Percentiles rank a stretch among this genome's conserved stretches.
phyloP scores from a whole-genome alignment of 768 basidiomycete species.

The Auriscalpium orientale region DNA sequence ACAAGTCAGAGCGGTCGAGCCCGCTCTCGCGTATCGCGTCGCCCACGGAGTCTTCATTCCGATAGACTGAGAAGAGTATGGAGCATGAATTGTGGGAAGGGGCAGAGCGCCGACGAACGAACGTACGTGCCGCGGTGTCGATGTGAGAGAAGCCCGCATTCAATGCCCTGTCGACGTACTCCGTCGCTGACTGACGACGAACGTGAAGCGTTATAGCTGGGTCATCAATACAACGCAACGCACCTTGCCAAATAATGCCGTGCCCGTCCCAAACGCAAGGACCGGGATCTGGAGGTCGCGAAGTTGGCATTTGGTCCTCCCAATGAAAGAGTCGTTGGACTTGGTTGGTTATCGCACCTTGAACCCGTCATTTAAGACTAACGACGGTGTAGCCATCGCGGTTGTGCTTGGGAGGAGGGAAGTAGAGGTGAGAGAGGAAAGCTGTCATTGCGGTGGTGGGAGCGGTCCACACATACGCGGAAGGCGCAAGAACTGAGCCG shows the following conservation, averaged over 20 bases:
- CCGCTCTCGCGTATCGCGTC: not conserved
- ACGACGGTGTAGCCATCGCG: too few relatives aligned
- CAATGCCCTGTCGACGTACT: not conserved
- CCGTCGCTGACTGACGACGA: not conserved
- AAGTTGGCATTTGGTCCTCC: too few relatives aligned
- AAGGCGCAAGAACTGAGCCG: too few relatives aligned
- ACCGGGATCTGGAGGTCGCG: constrained; percentile 3
- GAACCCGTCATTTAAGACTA: too few relatives aligned
- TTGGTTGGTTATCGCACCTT: too few relatives aligned
- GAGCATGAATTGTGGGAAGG: not conserved
- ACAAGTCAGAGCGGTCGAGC: constrained; percentile 17
- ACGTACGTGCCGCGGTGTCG: not conserved
- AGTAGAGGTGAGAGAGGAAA: too few relatives aligned
- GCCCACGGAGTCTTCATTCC: constrained; percentile 1
- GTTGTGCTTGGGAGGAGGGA: too few relatives aligned
- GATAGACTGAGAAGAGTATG: constrained; percentile 1
- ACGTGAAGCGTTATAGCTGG: not conserved
- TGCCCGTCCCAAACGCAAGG: constrained; percentile 32
- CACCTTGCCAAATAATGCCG: not conserved
- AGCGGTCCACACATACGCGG: too few relatives aligned
- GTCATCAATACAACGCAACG: not conserved
- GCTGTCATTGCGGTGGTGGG: too few relatives aligned
- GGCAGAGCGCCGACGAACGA: not conserved
- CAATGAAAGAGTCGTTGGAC: too few relatives aligned
- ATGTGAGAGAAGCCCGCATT: not conserved